Conservation (phyloP, 1,284 basidiomycete species). For the Austroboletus novae-zelandiae region DNA sequence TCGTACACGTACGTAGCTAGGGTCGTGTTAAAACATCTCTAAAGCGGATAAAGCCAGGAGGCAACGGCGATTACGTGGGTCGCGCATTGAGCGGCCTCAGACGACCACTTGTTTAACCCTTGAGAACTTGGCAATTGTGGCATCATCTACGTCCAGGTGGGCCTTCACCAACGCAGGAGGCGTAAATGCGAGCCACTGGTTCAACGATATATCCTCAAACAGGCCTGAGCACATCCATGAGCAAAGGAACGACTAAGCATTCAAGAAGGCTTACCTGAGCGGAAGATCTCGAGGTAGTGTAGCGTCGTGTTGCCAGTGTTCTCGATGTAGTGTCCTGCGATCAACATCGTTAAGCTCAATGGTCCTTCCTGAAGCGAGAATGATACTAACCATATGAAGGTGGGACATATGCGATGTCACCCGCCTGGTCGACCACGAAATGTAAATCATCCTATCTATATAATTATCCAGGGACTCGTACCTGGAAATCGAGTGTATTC, state of each 20-base stretch:
- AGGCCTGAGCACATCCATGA: conserved; percentile 21
- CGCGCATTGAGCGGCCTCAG: conserved; percentile 14
- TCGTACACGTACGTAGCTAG: conserved; percentile 12
- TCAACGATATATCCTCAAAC: conserved; percentile 45
- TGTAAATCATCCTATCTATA: background rate
- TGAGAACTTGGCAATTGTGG: conserved; percentile 40
- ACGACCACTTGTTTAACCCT: conserved; percentile 34
- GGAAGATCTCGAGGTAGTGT: conserved; percentile 62
- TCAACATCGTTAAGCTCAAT: background rate
- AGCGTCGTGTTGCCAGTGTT: conserved; percentile 64
- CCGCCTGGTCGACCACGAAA: conserved; percentile 36
- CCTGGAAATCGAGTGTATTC: conserved; percentile 44
- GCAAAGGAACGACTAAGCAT: background rate
- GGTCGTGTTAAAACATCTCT: background rate
- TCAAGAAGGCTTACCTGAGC: conserved; percentile 39
- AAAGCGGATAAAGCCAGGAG: background rate
- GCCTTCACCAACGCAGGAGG: conserved; percentile 54
- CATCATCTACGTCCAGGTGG: conserved; percentile 47
- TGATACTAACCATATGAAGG: conserved; percentile 42
- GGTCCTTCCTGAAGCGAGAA: background rate
- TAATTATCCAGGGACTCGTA: conserved; percentile 10
- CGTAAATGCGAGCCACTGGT: conserved; percentile 55
- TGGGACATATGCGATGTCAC: conserved; percentile 59
- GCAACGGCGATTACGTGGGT: background rate
- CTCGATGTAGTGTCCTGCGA: conserved; percentile 63